Percentiles rank a stretch among this genome's conserved stretches.
Conservation (phyloP, 2,329 filamentous ascomycete genomes). For the Elsinoe fawcettii region DNA sequence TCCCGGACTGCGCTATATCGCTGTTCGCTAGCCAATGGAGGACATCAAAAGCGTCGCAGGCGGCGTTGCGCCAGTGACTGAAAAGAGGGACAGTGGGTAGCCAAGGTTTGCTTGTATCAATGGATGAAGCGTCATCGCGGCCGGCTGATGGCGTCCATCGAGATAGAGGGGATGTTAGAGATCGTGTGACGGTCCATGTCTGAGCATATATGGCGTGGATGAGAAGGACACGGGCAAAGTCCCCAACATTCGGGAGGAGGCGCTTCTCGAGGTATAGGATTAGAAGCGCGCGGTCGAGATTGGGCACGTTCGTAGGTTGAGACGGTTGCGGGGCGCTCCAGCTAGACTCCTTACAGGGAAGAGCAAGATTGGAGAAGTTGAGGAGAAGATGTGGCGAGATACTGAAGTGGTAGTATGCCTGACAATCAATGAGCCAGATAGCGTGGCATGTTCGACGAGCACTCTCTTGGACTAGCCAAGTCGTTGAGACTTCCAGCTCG, state of each 20-base stretch:
- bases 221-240: constrained; percentile 42
- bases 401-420: constrained; percentile 19
- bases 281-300: constrained; percentile 38
- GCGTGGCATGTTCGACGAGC: constrained; percentile 17
- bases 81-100: constrained; percentile 41
- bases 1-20: constrained; percentile 41
- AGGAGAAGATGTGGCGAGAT: constrained; percentile 16
- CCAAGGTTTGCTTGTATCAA: constrained; percentile 28
- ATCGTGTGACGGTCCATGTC: constrained; percentile 43
- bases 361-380: constrained; percentile 16
- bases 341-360: constrained; percentile 21
- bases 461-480: constrained; percentile 18
- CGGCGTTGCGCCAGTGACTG: constrained; percentile 41
- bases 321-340: constrained; percentile 19
- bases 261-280: constrained; percentile 44
- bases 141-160: constrained; percentile 26
- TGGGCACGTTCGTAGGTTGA: constrained; percentile 19
- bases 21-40: constrained; percentile 53
- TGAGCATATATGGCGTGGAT: constrained; percentile 44
- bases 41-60: constrained; percentile 46
- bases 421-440: constrained; percentile 22
- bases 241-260: constrained; percentile 36
- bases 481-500: not conserved
- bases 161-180: constrained; percentile 38
- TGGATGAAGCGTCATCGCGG: not conserved